Percentiles rank a stretch among this genome's conserved stretches.
Evolutionary conservation across 768 basidiomycete genomes (phyloP).

Genomic region (Termitomyces sp.): DNA sequence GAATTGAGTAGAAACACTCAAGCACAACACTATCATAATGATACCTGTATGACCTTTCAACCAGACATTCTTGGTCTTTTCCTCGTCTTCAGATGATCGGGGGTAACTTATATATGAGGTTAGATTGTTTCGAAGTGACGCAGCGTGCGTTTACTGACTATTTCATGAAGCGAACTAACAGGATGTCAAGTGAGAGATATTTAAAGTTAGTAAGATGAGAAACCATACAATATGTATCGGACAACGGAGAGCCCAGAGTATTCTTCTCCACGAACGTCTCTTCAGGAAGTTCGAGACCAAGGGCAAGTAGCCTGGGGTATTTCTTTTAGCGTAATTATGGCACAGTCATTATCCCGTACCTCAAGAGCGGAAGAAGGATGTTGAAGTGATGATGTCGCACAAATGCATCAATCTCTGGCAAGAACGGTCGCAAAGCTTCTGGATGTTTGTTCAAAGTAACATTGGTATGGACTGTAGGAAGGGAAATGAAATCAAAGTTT

Average conservation of each 20-base stretch:
- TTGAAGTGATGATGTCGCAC: conserved; percentile 29
- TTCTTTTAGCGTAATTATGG: not conserved
- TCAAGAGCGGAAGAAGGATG: conserved; percentile 28
- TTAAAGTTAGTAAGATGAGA: not conserved
- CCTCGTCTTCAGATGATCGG: conserved; percentile 35
- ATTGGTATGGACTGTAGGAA: conserved; percentile 24
- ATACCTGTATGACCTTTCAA: conserved; percentile 46
- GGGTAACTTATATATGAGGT: conserved; percentile 27
- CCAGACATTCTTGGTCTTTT: conserved; percentile 39
- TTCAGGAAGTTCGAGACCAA: conserved; percentile 40
- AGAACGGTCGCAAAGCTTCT: conserved; percentile 26
- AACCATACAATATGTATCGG: conserved; percentile 29
- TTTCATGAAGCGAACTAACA: conserved; percentile 41
- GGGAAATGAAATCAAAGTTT: not conserved
- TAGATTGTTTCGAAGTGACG: conserved; percentile 32
- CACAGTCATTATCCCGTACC: conserved; percentile 33
- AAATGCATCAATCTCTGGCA: conserved; percentile 30
- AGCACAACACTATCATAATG: not conserved
- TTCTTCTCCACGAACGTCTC: conserved; percentile 34
- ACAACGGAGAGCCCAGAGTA: conserved; percentile 23
- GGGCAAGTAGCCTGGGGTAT: conserved; percentile 24
- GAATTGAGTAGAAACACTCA: not conserved
- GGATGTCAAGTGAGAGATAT: conserved; percentile 27
- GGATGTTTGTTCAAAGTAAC: conserved; percentile 28
- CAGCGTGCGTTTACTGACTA: conserved; percentile 25